These are phyloP conservation scores for Vigna hirtella DNA, from an alignment of 306 rosid species.

Conservation along the genomic window DNA sequence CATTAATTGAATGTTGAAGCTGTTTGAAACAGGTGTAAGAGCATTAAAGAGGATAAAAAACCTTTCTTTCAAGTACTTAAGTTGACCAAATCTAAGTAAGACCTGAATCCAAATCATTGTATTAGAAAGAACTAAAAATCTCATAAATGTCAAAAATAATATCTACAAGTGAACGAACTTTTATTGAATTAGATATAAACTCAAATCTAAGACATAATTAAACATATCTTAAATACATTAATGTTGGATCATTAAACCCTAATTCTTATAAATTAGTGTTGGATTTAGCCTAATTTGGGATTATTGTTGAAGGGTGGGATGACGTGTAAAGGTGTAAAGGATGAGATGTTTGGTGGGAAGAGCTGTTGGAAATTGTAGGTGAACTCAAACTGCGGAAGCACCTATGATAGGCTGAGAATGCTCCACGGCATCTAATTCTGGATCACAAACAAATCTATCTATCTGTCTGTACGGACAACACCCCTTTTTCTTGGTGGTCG, in stretches of 20 bases:
- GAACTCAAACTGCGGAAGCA: constrained; percentile 1
- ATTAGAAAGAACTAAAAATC: too few relatives aligned
- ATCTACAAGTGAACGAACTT: too few relatives aligned
- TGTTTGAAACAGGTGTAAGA: too few relatives aligned
- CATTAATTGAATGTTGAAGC: constrained; percentile 41
- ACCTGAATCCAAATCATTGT: too few relatives aligned
- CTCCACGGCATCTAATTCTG: constrained; percentile 49
- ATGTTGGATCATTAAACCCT: too few relatives aligned
- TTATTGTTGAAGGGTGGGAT: constrained; percentile 40
- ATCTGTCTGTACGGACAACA: constrained; percentile 51
- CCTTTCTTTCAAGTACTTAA: too few relatives aligned
- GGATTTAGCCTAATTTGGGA: constrained; percentile 45
- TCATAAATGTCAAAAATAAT: too few relatives aligned
- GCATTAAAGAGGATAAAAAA: too few relatives aligned
- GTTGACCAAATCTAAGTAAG: too few relatives aligned
- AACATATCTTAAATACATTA: too few relatives aligned
- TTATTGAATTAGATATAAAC: too few relatives aligned
- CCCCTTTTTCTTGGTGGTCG: constrained; percentile 3
- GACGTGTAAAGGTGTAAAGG: constrained; percentile 36
- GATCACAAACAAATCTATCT: constrained; percentile 39
- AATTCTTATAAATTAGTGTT: neutral
- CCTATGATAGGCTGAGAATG: constrained; percentile 4
- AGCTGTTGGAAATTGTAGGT: constrained; percentile 42
- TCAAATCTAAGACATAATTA: too few relatives aligned
- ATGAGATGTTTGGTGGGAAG: constrained; percentile 47